Conservation (phyloP, 129 eudicot species). For the Arctium minus region DNA sequence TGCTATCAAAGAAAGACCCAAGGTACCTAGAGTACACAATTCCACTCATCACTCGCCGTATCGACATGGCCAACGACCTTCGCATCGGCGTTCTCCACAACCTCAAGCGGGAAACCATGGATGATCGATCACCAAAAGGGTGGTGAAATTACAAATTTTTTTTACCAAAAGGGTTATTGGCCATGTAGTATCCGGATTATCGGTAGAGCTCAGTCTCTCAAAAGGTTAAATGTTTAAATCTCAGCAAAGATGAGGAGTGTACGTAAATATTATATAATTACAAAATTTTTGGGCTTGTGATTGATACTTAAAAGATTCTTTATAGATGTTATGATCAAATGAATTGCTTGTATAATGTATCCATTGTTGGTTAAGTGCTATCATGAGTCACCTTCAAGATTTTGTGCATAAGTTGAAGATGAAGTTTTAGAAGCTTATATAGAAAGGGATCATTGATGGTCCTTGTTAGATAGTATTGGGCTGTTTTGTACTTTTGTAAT, state of each 20-base stretch:
- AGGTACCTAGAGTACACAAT: too few relatives aligned
- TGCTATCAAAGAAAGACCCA: too few relatives aligned
- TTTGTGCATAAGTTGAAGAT: conserved; percentile 7
- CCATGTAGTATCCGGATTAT: neutral
- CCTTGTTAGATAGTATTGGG: too few relatives aligned
- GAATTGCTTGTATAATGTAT: conserved; percentile 10
- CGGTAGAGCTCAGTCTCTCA: neutral
- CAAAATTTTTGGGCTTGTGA: neutral
- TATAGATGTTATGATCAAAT: neutral
- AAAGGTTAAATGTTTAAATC: neutral
- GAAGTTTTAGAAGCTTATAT: neutral
- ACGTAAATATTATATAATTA: too few relatives aligned
- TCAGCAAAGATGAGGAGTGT: too few relatives aligned
- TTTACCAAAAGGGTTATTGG: neutral
- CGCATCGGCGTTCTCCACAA: conserved; percentile 37
- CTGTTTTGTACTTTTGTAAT: too few relatives aligned
- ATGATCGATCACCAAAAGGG: conserved; percentile 24
- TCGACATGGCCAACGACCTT: conserved; percentile 21
- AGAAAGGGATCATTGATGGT: too few relatives aligned
- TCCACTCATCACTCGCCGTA: too few relatives aligned
- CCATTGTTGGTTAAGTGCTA: neutral
- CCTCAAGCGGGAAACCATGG: conserved; percentile 30
- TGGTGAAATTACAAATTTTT: conserved; percentile 17
- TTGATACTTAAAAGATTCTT: neutral
- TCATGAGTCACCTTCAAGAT: neutral